Evolutionary conservation across 306 rosid species (phyloP), one percentile per base, ranked within the genome.

Genomic region (Lagenaria siceraria): DNA sequence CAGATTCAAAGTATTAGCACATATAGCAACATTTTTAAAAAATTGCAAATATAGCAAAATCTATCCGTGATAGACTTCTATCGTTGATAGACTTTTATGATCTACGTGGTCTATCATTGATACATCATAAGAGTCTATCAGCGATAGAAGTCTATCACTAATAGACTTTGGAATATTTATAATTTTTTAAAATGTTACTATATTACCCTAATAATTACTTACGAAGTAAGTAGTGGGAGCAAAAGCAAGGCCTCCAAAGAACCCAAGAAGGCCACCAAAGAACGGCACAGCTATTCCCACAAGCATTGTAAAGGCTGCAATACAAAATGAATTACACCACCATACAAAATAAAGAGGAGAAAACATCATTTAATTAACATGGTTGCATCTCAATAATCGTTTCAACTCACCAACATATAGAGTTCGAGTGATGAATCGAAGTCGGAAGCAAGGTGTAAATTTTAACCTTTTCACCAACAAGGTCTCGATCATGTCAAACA

Each of bases 161-260:
- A n/a, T n/a, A n/a, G n/a, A n/a, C n/a, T n/a, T n/a, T n/a, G n/a
- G n/a, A n/a, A n/a, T n/a, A n/a, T n/a, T n/a, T n/a, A n/a, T n/a
- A n/a, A n/a, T n/a, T n/a, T n/a, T n/a, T n/a, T n/a, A n/a, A n/a
- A n/a, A n/a, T n/a, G n/a, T n/a, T n/a, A n/a, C n/a, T n/a, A n/a
- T n/a, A n/a, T n/a, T n/a, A n/a, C n/a, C n/a, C n/a, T n/a, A n/a
- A n/a, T 42, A 42, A 42, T 42, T 42, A 4, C 48, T 91, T 85
- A 93, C 97, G 7, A 77, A 93, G 83, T 89, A 93, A 36, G 98
- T 84, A 36, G 97, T 87, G 59, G 98, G 98, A 77, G 97, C 93
- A 77, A 93, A 89, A 76, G 92, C 98, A 73, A 93, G 87, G 55
- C 98, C 98, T 68, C 95, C 98, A 4, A 93, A 83, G 83, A 93